Base-by-base conservation (phyloP, 352 stramenopile genomes). In the Plasmopara muralis region DNA sequence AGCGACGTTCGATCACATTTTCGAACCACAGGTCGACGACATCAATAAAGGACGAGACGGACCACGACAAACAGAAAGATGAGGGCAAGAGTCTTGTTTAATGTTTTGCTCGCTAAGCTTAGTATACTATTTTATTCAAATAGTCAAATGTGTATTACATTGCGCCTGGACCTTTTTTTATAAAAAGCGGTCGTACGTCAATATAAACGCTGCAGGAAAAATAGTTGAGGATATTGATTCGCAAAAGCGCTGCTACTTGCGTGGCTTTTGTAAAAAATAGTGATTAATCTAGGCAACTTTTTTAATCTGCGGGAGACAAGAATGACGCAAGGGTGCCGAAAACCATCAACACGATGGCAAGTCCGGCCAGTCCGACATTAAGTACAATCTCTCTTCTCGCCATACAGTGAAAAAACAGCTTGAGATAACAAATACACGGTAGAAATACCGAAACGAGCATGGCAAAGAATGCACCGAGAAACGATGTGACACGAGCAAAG, bases 371-470 rank as follows among this genome's bases (percentile, higher is more conserved):
- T 47, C 54, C 53, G 7, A 53, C 30, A 56, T 93, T 91, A 38
- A 88, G 57, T 30, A 43, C 49, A 20, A 83, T 71, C 55, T 88
- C 74, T 40, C 63, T 62, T 33, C 60, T 62, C 25, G 70, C 70
- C 15, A 89, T 54, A 33, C 55, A 52, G 39, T 71, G 55, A 25
- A 53, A 62, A 55, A 90, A 95, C n/a, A 95, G 72, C 60, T 89
- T 89, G 55, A 93, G 57, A 72, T 91, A 93, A 66, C 77, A 91
- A 5, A 88, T 53, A 54, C 81, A 91, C 39, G 84, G 84, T 42
- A 93, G 73, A 57, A 88, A 87, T n/a, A 91, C 67, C 5, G 74
- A 87, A 28, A 85, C 80, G 18, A 91, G 64, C 76, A 90, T 90
- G 41, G 82, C 78, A 52, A 90, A 95, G 55, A 93, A 92, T 16